These are phyloP conservation scores for Abrus pulchellus DNA, from an alignment of 306 rosid genomes.

Conservation along the genomic window DNA sequence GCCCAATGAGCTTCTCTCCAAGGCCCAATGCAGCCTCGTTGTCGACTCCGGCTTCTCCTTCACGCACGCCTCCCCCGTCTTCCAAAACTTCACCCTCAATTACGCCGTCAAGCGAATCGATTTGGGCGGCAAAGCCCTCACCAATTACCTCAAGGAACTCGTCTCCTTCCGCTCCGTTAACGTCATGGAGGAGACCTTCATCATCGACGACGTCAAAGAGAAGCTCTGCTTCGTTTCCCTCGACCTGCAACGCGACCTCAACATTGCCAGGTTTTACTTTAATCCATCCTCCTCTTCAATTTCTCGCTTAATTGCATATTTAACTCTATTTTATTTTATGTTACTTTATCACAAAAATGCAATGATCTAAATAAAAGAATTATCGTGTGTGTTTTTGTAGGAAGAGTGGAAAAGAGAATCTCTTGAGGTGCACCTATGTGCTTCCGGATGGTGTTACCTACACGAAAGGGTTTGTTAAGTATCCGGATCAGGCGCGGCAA, in stretches of 20 bases:
- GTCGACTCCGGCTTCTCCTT: constrained; percentile 95
- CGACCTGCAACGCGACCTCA: constrained; percentile 70
- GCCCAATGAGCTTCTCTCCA: constrained; percentile 63
- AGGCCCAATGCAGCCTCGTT: constrained; percentile 90
- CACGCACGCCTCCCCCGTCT: constrained; percentile 88
- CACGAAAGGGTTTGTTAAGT: constrained; percentile 81
- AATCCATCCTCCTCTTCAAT: no score
- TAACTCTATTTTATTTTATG: neutral
- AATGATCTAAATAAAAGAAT: neutral
- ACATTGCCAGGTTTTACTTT: constrained; percentile 61
- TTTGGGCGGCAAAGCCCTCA: constrained; percentile 89
- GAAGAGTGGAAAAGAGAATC: constrained; percentile 75
- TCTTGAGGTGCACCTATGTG: constrained; percentile 81
- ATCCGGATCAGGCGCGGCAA: constrained; percentile 72
- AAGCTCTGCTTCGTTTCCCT: constrained; percentile 93
- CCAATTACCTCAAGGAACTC: constrained; percentile 88
- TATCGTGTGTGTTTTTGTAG: constrained; percentile 41
- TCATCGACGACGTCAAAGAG: constrained; percentile 93
- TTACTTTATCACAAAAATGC: neutral
- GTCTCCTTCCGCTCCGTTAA: constrained; percentile 85
- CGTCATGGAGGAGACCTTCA: constrained; percentile 91
- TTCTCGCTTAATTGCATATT: no score
- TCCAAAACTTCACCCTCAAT: constrained; percentile 82
- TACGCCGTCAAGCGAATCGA: constrained; percentile 85
- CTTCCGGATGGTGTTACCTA: constrained; percentile 88